Conservation (phyloP, 257 asterid genomes). For the Rauvolfia tetraphylla region DNA sequence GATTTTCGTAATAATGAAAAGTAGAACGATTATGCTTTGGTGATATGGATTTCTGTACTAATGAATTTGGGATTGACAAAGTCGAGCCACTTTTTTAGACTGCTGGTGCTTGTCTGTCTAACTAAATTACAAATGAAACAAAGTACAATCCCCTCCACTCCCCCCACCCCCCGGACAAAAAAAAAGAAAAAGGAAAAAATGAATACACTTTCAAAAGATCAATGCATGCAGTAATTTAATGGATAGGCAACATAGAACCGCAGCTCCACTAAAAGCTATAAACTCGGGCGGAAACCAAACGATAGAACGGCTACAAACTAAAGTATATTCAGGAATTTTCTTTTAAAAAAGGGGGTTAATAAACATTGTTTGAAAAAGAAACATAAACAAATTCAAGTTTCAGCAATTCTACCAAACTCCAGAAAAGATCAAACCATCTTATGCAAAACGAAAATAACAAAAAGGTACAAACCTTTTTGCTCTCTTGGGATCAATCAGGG, state of each 20-base stretch:
- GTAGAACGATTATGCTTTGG: background rate
- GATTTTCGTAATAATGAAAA: background rate
- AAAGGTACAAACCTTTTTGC: slow-evolving; percentile 68
- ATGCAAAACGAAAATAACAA: background rate
- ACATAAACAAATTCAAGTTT: background rate
- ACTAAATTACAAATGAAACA: background rate
- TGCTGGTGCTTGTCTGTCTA: slow-evolving; percentile 3
- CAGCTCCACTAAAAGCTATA: too few species aligned
- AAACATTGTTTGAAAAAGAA: background rate
- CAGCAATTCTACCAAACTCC: too few species aligned
- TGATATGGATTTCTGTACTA: background rate
- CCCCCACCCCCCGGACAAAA: too few species aligned
- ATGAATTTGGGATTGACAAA: background rate
- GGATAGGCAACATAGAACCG: background rate
- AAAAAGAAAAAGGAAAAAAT: too few species aligned
- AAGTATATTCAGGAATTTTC: background rate
- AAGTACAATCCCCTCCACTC: too few species aligned
- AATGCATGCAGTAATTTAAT: background rate
- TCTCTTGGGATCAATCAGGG: slow-evolving; percentile 84
- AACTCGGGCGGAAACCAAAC: background rate
- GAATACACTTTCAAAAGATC: background rate
- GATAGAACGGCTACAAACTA: background rate
- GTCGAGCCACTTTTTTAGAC: slow-evolving; percentile 7
- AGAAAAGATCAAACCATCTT: background rate
- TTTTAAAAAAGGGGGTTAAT: background rate